These are phyloP conservation scores for Antrodiella citrinella DNA, from an alignment of 768 basidiomycete genomes.

Conservation along the genomic window DNA sequence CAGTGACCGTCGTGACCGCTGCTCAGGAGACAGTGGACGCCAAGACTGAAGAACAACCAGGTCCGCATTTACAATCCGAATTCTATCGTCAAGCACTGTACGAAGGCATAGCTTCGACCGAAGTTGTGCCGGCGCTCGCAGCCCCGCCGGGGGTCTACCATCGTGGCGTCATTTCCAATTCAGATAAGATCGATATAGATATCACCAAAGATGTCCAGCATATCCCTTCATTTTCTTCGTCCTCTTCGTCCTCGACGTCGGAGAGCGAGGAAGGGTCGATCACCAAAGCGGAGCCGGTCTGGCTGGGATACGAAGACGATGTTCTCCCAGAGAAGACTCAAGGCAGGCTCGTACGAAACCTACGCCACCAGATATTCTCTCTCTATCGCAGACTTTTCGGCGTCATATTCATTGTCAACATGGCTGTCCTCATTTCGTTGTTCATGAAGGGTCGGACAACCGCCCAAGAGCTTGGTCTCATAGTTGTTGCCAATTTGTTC, in stretches of 20 bases:
- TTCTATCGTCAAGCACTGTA: conserved; percentile 16
- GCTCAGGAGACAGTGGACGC: conserved; percentile 2
- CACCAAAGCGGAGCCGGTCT: conserved; percentile 23
- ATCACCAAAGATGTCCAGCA: conserved; percentile 4
- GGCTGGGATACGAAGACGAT: conserved; percentile 49
- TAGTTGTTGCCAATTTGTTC: conserved; percentile 36
- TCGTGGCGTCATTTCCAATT: conserved; percentile 23
- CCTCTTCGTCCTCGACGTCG: conserved; percentile 17
- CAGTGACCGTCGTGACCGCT: neutral
- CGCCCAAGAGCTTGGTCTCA: conserved; percentile 26
- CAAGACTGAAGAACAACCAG: neutral
- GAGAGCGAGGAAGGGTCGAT: conserved; percentile 5
- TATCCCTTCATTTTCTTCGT: neutral
- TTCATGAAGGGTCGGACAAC: conserved; percentile 18
- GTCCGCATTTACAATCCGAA: conserved; percentile 8
- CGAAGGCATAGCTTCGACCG: conserved; percentile 12
- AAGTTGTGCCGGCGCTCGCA: conserved; percentile 14
- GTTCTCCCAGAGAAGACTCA: conserved; percentile 42
- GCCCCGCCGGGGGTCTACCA: conserved; percentile 21
- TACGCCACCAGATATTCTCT: conserved; percentile 47
- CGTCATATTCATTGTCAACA: conserved; percentile 42
- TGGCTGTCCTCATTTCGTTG: conserved; percentile 37
- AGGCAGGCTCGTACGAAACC: conserved; percentile 38
- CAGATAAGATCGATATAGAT: conserved; percentile 17
- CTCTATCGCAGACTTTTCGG: conserved; percentile 50